Conservation (phyloP, 2,329 filamentous ascomycete species). For the Ophiostoma montium region DNA sequence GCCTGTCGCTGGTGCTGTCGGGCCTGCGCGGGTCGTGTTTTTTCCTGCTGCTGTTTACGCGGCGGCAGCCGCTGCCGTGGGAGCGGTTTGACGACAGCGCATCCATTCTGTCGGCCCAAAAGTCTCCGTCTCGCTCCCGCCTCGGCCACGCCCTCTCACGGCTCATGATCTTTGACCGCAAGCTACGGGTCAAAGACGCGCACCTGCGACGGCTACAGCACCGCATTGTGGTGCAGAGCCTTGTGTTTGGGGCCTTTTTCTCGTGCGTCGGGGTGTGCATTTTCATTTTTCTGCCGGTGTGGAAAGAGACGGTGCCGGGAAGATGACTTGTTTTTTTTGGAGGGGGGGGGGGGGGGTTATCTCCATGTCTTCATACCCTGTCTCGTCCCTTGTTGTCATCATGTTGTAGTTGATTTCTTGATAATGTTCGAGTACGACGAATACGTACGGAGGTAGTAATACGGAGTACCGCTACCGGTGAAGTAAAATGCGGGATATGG, state of each 20-base stretch:
- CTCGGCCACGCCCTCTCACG: conserved; percentile 21
- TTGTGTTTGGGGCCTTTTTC: conserved; percentile 25
- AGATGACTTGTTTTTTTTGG: too few species aligned
- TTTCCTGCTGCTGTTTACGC: conserved; percentile 31
- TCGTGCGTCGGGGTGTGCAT: conserved; percentile 23
- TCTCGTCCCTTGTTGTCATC: too few species aligned
- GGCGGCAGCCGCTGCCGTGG: conserved; percentile 32
- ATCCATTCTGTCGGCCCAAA: conserved; percentile 8
- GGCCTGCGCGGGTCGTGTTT: conserved; percentile 33
- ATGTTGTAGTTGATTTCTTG: too few species aligned
- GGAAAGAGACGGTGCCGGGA: conserved; percentile 22
- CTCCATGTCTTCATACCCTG: too few species aligned
- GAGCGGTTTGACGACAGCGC: conserved; percentile 29
- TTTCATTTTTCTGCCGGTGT: conserved; percentile 30
- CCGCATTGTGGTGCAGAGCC: conserved; percentile 29
- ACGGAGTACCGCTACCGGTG: too few species aligned
- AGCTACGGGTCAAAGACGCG: conserved; percentile 29
- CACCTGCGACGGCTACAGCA: conserved; percentile 28
- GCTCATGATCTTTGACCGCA: conserved; percentile 34
- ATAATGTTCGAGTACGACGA: too few species aligned
- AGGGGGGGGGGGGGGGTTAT: too few species aligned
- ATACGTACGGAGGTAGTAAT: too few species aligned
- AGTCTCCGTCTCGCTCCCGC: conserved; percentile 15
- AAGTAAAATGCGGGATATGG: too few species aligned
- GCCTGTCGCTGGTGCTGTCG: conserved; percentile 27